Conservation (phyloP, 2,329 filamentous ascomycete genomes). For the Ophiostoma fasciatum region DNA sequence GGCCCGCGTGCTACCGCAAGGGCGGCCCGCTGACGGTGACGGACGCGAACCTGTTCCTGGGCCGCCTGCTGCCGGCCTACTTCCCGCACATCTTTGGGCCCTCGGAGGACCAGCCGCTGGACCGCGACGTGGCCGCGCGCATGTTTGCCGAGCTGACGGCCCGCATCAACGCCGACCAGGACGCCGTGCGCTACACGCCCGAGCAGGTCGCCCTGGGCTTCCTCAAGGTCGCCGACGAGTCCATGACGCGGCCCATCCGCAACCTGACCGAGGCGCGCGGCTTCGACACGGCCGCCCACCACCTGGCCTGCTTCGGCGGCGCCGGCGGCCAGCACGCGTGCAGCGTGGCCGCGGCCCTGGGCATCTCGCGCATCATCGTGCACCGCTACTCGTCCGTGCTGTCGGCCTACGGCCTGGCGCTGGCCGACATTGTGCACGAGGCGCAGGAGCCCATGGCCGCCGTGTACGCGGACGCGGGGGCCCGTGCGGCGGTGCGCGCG, state of each 20-base stretch:
- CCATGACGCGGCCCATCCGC: conserved; percentile 56
- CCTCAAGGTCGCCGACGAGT: conserved; percentile 55
- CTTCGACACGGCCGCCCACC: conserved; percentile 23
- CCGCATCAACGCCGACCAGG: conserved; percentile 52
- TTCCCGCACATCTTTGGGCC: conserved; percentile 57
- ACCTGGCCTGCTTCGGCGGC: conserved; percentile 31
- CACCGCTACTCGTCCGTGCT: conserved; percentile 78
- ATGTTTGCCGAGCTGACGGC: conserved; percentile 82
- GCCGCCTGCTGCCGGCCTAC: conserved; percentile 38
- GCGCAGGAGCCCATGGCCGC: conserved; percentile 59
- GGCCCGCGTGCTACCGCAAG: conserved; percentile 56
- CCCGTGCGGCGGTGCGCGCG: conserved; percentile 14
- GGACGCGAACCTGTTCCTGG: conserved; percentile 51
- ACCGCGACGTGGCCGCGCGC: conserved; percentile 50
- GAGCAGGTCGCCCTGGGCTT: conserved; percentile 50
- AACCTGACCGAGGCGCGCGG: conserved; percentile 58
- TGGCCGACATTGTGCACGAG: conserved; percentile 86
- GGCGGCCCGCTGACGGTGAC: conserved; percentile 27
- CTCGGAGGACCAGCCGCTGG: conserved; percentile 57
- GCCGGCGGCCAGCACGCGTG: conserved; percentile 17
- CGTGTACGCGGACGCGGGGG: conserved; percentile 40
- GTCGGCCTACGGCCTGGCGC: conserved; percentile 70
- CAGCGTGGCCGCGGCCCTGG: conserved; percentile 52
- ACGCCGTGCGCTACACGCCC: conserved; percentile 37
- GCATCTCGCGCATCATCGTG: conserved; percentile 70